Evolutionary conservation across 257 asterid genomes (phyloP).

Genomic region (Primulina huaijiensis): DNA sequence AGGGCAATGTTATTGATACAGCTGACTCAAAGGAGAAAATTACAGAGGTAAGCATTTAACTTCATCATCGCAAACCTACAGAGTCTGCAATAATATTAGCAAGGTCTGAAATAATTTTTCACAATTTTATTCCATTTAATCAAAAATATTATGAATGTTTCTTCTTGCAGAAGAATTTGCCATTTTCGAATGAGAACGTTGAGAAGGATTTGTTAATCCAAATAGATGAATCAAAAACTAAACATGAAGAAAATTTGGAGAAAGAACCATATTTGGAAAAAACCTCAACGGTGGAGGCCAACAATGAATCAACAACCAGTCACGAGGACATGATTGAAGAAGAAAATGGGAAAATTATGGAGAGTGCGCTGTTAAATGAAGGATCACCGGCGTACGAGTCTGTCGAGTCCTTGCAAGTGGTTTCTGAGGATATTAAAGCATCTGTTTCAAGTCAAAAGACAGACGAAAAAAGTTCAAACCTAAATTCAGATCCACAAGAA

Average conservation of each 20-base stretch:
- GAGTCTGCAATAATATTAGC: constrained; percentile 15
- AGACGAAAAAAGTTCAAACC: constrained; percentile 11
- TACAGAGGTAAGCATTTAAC: constrained; percentile 5
- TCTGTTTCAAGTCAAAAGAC: constrained; percentile 7
- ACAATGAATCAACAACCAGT: constrained; percentile 8
- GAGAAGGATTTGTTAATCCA: constrained; percentile 13
- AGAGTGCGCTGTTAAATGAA: constrained; percentile 17
- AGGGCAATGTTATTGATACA: constrained; percentile 24
- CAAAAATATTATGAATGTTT: constrained; percentile 13
- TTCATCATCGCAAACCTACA: no score
- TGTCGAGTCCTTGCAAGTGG: constrained; percentile 24
- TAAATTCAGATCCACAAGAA: constrained; percentile 18
- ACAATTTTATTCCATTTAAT: constrained; percentile 6
- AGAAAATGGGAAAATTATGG: constrained; percentile 9
- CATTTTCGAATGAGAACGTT: constrained; percentile 13
- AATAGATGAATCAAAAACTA: constrained; percentile 23
- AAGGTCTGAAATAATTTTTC: not conserved
- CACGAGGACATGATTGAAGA: constrained; percentile 17
- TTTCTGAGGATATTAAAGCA: constrained; percentile 17
- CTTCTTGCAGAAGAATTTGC: constrained; percentile 24
- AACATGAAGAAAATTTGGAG: constrained; percentile 20
- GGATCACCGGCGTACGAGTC: constrained; percentile 17
- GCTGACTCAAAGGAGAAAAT: constrained; percentile 21
- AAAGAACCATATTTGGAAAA: constrained; percentile 18
- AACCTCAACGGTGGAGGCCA: not conserved